Base-by-base conservation (phyloP, 768 basidiomycete genomes). In the Lactarius evosmus region DNA sequence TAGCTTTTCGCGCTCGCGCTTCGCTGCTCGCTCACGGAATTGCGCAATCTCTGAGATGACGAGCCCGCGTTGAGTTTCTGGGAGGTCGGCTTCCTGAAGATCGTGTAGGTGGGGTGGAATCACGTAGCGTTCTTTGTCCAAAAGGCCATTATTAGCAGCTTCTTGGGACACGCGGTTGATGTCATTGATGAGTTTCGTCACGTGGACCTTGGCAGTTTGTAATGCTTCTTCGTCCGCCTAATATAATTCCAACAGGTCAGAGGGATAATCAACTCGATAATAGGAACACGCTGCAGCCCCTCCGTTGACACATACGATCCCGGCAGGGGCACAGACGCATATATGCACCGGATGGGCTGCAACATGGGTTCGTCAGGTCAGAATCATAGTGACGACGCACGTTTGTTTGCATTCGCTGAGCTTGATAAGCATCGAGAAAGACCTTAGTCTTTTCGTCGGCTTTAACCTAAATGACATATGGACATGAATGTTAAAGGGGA, bases 81-180 rank as follows among this genome's bases (percentile, higher is more conserved):
- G 96, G 49, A 99, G 83, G 72, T 99, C 97, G 58, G 94, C 92
- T 77, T 97, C 95, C 72, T 94, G 91, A 49, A 99, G 82, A 76
- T 98, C 97, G 75, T 93, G 93, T 22, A 98, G 82, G 76, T 99
- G 97, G n/a, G 93, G 91, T 29, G 94, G 94, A 49, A 97, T 93
- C 66, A 92, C 82, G 73, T 92, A 91, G 82, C 88, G 87, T 76
- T 93, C 90, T 71, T 89, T 88, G 75, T 91, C 88, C 58, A 85
- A 83, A 41, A 85, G 80, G n/a, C 88, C 88, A 62, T 74, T 86
- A 65, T 85, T 85, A 1, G 90, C 87, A 3, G 88, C 86, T 53
- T 91, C 89, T 73, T 88, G 85, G 5, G 89, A 89, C 25, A 81
- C 75, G 41, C 83, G 82, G 66, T 86, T 87, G 70, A 94, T 89